phyloP scores from a whole-genome alignment of 1,284 basidiomycete genomes.

The Spongispora temasekensis region DNA sequence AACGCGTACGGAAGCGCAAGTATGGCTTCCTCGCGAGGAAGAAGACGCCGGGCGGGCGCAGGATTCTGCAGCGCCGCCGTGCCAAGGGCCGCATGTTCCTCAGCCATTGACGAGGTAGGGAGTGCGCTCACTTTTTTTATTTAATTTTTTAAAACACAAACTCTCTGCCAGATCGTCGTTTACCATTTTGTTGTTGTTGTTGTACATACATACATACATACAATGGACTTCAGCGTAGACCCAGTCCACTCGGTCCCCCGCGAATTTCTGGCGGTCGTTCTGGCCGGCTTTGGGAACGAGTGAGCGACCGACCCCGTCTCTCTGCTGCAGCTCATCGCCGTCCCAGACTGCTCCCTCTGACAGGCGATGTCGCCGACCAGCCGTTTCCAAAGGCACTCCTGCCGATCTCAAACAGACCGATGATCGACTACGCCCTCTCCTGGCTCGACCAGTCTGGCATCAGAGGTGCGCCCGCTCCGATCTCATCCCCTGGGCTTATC shows the following conservation, averaged over 20 bases:
- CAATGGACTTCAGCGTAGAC: constrained; percentile 66
- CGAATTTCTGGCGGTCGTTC: constrained; percentile 83
- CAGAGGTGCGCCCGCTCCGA: constrained; percentile 55
- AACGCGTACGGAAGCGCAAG: constrained; percentile 36
- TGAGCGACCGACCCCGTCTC: constrained; percentile 37
- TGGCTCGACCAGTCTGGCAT: constrained; percentile 90
- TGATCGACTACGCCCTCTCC: constrained; percentile 81
- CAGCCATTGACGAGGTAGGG: constrained; percentile 45
- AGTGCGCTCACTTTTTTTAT: neutral
- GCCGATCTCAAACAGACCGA: constrained; percentile 84
- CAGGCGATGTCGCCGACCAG: constrained; percentile 71
- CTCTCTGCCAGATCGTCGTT: too few relatives aligned
- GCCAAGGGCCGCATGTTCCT: constrained; percentile 43
- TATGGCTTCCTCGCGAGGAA: constrained; percentile 36
- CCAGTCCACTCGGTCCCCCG: constrained; percentile 49
- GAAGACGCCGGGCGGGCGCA: constrained; percentile 33
- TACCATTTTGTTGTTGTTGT: too few relatives aligned
- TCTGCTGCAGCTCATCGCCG: too few relatives aligned
- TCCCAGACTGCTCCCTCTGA: constrained; percentile 68
- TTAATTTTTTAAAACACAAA: too few relatives aligned
- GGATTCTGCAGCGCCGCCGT: constrained; percentile 40
- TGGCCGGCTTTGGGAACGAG: constrained; percentile 89
- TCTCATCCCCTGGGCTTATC: constrained; percentile 6
- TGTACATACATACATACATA: too few relatives aligned
- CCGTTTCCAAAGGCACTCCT: constrained; percentile 84